Evolutionary conservation across 306 rosid genomes (phyloP).

Genomic region (Casuarina equisetifolia): DNA sequence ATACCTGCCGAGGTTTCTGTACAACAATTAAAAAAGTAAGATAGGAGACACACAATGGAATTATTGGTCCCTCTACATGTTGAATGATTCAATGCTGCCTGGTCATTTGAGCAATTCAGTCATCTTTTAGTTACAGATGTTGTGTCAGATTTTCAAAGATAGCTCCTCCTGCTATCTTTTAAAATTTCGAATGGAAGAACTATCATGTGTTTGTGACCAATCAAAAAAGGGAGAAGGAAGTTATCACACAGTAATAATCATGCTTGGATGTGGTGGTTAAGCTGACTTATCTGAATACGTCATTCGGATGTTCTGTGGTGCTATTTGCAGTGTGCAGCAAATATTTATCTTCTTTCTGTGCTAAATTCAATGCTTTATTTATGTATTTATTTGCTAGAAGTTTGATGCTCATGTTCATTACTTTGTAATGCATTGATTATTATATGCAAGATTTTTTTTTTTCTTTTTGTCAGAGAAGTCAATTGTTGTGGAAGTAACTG

Average conservation of each 20-base stretch:
- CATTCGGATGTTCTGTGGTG: background rate
- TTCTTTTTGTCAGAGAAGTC: background rate
- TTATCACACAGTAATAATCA: background rate
- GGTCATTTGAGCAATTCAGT: background rate
- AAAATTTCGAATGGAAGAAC: background rate
- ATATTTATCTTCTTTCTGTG: background rate
- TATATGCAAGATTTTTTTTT: background rate
- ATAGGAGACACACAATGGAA: background rate
- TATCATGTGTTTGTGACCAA: background rate
- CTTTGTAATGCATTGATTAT: background rate
- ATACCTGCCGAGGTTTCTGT: background rate
- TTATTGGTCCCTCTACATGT: background rate
- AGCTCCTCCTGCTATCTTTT: background rate
- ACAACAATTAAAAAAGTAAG: background rate
- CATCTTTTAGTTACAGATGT: background rate
- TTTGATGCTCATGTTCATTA: background rate
- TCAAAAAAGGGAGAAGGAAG: background rate
- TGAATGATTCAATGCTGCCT: background rate
- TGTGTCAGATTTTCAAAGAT: background rate
- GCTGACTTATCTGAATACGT: background rate
- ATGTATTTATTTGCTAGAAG: background rate
- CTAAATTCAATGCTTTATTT: background rate
- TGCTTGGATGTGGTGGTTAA: background rate
- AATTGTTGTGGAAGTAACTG: background rate
- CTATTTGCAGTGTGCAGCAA: background rate